Evolutionary conservation across 257 asterid species (phyloP), one percentile per base, ranked within the genome.

Genomic region (Solanum bulbocastanum): DNA sequence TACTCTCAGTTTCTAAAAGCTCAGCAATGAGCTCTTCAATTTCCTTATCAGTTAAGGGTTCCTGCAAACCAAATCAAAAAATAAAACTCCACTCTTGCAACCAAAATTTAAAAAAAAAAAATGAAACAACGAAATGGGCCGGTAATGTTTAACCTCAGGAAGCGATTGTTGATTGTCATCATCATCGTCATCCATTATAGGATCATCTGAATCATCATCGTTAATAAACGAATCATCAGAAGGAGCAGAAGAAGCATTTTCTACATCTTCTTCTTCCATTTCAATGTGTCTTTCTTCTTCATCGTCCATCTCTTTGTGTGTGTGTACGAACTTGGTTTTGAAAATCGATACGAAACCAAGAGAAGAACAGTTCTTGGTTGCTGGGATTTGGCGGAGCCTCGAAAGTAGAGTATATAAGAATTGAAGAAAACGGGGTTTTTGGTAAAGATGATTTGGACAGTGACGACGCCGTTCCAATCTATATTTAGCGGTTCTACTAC

Each of bases 1-100:
- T 95, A 83, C 95, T 91, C 96, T 97, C 99, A 83, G 94, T 95
- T 93, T 96, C 97, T 83, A 96, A 60, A 84, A 97, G 98, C 93
- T 97, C 98, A 6, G 94, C 94, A 65, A 96, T 92, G 82, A 97
- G 98, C 91, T 94, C 98, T 72, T 97, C 99, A 22, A 95, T 89
- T 89, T 97, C 99, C 89, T 93, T 91, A 86, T 96, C 98, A 0
- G 98, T 96, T 93, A 96, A 89, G 33, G 99, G 98, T 88, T 94
- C 98, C 99, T 97, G 87, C 76, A 74, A 75, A 84, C 68, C 30
- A 79, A 27, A 46, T 78, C 84, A 88, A 73, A 16, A 27, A 69
- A 39, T 22, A 52, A n/a, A n/a, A 3, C 1, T 30, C 14, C 44
- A 49, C 36, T 35, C 42, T 40, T 23, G 22, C 73, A 12, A 66